These are phyloP conservation scores for Mortierella antarctica DNA, from an alignment of 192 early-diverging fungal species.

Conservation along the genomic window DNA sequence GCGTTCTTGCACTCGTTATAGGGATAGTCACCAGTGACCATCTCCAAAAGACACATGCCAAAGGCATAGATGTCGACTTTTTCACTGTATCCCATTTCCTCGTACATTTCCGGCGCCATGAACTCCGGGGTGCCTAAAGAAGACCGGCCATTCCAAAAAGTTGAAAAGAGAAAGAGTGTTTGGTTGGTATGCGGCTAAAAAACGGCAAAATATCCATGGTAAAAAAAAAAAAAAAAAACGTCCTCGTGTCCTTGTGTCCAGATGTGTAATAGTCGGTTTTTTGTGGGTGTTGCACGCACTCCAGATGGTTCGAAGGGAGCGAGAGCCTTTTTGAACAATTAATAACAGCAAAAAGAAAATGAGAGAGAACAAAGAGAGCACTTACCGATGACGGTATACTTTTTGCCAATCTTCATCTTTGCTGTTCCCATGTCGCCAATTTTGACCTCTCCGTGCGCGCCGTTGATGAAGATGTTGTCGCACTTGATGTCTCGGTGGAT, in stretches of 20 bases:
- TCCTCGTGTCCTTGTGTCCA: not conserved
- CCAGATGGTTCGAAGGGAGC: no score
- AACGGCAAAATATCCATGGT: no score
- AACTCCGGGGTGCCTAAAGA: slow-evolving; percentile 76
- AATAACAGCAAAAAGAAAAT: not conserved
- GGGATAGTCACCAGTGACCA: slow-evolving; percentile 88
- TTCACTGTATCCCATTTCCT: slow-evolving; percentile 84
- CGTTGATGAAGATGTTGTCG: slow-evolving; percentile 90
- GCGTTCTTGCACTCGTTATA: slow-evolving; percentile 86
- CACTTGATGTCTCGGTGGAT: slow-evolving; percentile 88
- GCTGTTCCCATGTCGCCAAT: slow-evolving; percentile 90
- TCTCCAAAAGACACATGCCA: slow-evolving; percentile 85
- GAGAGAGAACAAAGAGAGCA: slow-evolving; percentile 12
- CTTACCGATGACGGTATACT: slow-evolving; percentile 84
- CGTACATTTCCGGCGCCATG: slow-evolving; percentile 90
- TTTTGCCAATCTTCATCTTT: slow-evolving; percentile 87
- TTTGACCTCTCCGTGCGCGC: slow-evolving; percentile 84
- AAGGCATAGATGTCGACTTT: slow-evolving; percentile 90
- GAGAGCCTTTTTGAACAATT: no score
- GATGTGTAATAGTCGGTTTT: not conserved
- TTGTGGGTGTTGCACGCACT: not conserved
- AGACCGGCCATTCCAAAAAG: not conserved
- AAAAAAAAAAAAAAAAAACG: no score
- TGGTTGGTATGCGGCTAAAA: no score
- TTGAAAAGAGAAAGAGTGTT: no score